phyloP scores from a whole-genome alignment of 139 green algal species.

The Chlorella sp. region DNA sequence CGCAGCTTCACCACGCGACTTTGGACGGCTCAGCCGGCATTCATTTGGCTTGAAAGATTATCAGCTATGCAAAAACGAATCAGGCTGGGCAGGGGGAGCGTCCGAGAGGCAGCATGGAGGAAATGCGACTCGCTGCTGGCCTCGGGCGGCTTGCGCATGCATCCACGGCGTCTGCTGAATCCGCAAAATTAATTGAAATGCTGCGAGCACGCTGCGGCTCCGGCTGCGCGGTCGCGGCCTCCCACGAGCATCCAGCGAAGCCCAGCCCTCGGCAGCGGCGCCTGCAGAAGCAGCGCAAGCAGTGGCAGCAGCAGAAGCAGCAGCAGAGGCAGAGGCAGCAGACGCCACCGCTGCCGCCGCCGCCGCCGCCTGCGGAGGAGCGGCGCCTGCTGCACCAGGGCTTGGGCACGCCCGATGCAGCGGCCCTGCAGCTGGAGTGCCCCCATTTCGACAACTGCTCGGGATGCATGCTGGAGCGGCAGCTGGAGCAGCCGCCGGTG shows the following conservation, averaged over 20 bases:
- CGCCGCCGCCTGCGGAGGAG: neutral
- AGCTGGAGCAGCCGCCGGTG: constrained; percentile 46
- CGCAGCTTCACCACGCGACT: no score
- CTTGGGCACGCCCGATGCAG: neutral
- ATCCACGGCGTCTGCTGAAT: neutral
- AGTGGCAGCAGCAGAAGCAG: neutral
- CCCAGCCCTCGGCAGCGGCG: neutral
- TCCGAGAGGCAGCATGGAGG: no score
- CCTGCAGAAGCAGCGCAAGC: neutral
- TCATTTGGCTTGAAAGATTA: no score
- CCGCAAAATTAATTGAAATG: neutral
- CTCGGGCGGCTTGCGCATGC: neutral
- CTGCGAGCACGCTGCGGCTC: neutral
- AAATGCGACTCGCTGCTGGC: no score
- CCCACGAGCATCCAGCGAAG: neutral
- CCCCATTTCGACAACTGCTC: constrained; percentile 63
- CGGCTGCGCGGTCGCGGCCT: neutral
- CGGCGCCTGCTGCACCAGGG: neutral
- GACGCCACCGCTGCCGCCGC: neutral
- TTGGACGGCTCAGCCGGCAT: no score
- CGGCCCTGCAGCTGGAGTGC: constrained; percentile 51
- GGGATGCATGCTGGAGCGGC: constrained; percentile 58
- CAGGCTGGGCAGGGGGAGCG: no score
- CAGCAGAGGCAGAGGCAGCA: neutral
- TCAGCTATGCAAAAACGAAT: no score